phyloP scores from a whole-genome alignment of 78 protist species.

The Pigoraptor vietnamica region DNA sequence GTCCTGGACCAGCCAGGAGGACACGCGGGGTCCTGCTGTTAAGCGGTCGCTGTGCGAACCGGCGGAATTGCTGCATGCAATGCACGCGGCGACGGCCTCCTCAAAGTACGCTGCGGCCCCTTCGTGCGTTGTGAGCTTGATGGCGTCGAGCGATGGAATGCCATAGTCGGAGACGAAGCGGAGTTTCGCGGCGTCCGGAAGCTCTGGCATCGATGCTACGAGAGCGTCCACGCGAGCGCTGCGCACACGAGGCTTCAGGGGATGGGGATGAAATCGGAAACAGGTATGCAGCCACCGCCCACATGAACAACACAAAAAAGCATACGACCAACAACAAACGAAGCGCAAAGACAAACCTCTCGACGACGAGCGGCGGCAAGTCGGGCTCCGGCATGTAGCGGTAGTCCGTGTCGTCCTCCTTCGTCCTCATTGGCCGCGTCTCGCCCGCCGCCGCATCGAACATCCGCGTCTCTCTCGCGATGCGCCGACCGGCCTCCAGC shows the following conservation, averaged over 20 bases:
- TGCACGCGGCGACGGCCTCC: not conserved
- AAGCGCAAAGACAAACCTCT: not conserved
- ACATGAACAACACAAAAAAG: not conserved
- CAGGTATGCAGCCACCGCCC: not conserved
- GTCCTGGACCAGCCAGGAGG: not conserved
- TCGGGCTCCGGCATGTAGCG: slow-evolving; percentile 46
- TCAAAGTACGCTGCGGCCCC: not conserved
- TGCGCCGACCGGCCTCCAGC: slow-evolving; percentile 41
- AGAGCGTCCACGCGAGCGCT: not conserved
- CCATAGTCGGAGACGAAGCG: not conserved
- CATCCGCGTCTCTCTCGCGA: slow-evolving; percentile 50
- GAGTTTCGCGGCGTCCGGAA: not conserved
- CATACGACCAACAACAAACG: not conserved
- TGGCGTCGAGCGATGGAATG: not conserved
- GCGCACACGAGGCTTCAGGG: not conserved
- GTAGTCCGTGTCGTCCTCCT: slow-evolving; percentile 36
- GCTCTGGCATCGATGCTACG: not conserved
- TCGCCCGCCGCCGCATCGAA: not conserved
- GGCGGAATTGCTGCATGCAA: not conserved
- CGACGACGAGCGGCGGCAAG: not conserved
- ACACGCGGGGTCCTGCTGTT: not conserved
- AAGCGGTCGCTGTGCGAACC: not conserved
- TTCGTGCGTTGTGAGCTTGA: not conserved
- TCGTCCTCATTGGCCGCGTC: slow-evolving; percentile 19
- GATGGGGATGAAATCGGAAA: not conserved